phyloP scores from a whole-genome alignment of 306 rosid species.

The Bauhinia variegata region DNA sequence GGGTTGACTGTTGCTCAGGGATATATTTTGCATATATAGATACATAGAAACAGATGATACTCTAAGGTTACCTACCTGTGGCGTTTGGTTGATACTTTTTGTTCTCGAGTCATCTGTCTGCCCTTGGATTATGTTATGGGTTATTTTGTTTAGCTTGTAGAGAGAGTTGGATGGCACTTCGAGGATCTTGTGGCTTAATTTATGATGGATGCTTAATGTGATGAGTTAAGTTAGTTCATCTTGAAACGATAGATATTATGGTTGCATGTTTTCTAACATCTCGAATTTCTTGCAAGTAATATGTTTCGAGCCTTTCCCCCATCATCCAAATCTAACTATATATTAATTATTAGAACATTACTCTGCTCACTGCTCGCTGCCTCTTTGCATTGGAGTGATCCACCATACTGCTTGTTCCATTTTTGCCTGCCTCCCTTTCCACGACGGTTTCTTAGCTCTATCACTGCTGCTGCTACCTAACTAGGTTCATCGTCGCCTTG shows the following conservation, averaged over 20 bases:
- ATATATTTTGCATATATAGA: slow-evolving; percentile 63
- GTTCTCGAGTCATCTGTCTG: slow-evolving; percentile 38
- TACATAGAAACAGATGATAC: slow-evolving; percentile 63
- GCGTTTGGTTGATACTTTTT: slow-evolving; percentile 54
- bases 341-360: no score
- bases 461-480: no score
- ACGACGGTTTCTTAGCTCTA: not conserved
- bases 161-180: slow-evolving; percentile 67
- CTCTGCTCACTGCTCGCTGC: no score
- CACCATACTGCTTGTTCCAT: not conserved
- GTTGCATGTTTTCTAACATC: no score
- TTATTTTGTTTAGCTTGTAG: slow-evolving; percentile 57
- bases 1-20: slow-evolving; percentile 54
- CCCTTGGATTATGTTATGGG: slow-evolving; percentile 30
- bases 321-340: no score
- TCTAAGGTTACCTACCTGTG: slow-evolving; percentile 47
- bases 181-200: slow-evolving; percentile 69
- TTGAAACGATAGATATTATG: no score
- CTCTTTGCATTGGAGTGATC: no score
- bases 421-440: slow-evolving; percentile 1
- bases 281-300: no score
- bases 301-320: no score
- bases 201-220: slow-evolving; percentile 49
- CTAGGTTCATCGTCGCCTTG: no score
- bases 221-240: no score